Percentiles rank a stretch among this genome's conserved stretches.
Conservation (phyloP, 768 basidiomycete species). For the Rubroboletus pulcherrimus region DNA sequence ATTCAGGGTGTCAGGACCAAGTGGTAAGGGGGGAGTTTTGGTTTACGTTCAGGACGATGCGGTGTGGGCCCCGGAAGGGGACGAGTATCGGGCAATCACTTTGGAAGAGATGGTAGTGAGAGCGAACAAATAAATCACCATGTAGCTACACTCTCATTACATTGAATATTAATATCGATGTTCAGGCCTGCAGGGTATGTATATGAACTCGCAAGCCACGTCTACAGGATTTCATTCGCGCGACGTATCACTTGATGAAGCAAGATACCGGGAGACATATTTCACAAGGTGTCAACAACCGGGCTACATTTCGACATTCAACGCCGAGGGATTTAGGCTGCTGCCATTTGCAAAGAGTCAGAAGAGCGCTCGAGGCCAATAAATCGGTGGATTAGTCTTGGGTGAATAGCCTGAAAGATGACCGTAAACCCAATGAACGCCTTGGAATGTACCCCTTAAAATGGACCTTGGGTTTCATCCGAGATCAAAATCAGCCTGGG, state of each 20-base stretch:
- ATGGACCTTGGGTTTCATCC: not conserved
- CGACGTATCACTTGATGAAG: not conserved
- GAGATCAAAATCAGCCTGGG: not conserved
- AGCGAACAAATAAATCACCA: conserved; percentile 36
- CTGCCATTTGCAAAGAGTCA: not conserved
- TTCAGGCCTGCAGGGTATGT: no score
- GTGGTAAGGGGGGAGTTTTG: conserved; percentile 82
- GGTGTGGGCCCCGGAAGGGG: conserved; percentile 76
- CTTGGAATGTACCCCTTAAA: not conserved
- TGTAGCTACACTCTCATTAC: not conserved
- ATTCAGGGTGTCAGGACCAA: conserved; percentile 77
- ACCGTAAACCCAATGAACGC: not conserved
- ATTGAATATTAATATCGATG: not conserved
- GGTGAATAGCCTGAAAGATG: not conserved
- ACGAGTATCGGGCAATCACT: conserved; percentile 71
- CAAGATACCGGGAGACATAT: not conserved
- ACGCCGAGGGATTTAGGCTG: no score
- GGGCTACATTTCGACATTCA: no score
- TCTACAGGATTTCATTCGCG: not conserved
- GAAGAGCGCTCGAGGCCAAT: not conserved
- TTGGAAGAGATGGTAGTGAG: conserved; percentile 86
- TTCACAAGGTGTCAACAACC: no score
- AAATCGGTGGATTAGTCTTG: not conserved
- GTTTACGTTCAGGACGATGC: conserved; percentile 93
- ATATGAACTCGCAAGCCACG: not conserved